Percentiles rank a stretch among this genome's conserved stretches.
These are phyloP conservation scores for Talaromyces thailandensis DNA, from an alignment of 495 filamentous ascomycete species.

Conservation along the genomic window DNA sequence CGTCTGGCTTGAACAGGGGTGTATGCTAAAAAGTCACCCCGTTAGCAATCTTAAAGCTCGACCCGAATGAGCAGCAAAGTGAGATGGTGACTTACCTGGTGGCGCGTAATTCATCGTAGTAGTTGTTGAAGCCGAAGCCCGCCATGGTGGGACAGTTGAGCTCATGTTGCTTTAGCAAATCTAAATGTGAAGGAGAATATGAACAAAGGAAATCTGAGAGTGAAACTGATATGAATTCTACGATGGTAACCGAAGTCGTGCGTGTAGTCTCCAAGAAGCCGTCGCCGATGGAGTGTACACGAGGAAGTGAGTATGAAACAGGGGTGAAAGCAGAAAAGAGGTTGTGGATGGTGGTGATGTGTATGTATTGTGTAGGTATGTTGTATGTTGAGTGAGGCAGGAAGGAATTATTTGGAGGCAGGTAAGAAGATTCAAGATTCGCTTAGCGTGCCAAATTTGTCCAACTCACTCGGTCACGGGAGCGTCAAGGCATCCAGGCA, in stretches of 20 bases:
- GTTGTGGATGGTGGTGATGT: not conserved
- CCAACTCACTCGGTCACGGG: not conserved
- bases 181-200: slow-evolving; percentile 10
- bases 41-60: slow-evolving; percentile 10
- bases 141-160: slow-evolving; percentile 35
- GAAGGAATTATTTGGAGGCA: not conserved
- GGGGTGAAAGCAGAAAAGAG: not conserved
- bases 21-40: slow-evolving; percentile 34
- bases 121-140: slow-evolving; percentile 25
- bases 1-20: slow-evolving; percentile 42
- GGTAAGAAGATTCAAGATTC: slow-evolving; percentile 3
- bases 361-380: not conserved
- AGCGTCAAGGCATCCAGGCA: slow-evolving; percentile 6
- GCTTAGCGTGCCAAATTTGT: slow-evolving; percentile 5
- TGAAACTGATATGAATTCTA: slow-evolving; percentile 5
- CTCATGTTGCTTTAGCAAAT: slow-evolving; percentile 23
- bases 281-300: not conserved
- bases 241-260: not conserved
- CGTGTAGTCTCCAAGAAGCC: not conserved
- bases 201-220: slow-evolving; percentile 9
- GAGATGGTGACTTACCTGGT: slow-evolving; percentile 22
- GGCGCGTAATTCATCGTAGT: slow-evolving; percentile 18
- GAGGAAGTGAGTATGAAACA: not conserved
- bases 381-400: not conserved
- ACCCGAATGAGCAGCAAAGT: not conserved